These are phyloP conservation scores for Botryotinia narcissicola DNA, from an alignment of 2,329 filamentous ascomycete species.

Conservation along the genomic window DNA sequence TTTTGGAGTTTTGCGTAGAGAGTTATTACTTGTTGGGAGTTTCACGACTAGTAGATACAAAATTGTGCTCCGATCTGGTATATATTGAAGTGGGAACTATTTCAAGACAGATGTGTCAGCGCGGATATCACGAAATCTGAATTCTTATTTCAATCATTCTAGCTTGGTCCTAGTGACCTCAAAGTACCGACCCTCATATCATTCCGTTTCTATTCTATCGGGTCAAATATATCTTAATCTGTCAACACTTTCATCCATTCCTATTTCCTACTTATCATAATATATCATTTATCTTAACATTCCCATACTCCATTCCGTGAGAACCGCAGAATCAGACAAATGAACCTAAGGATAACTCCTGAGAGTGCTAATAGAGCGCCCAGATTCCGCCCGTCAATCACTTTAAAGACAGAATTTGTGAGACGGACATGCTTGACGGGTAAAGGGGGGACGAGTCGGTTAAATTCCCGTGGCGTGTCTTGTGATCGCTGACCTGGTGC, in stretches of 20 bases:
- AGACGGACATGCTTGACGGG: neutral
- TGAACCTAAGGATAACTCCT: neutral
- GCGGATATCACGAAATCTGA: neutral
- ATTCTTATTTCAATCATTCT: neutral
- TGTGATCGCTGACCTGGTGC: constrained; percentile 4
- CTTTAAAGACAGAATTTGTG: neutral
- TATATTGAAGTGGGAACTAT: neutral
- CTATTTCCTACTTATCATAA: neutral
- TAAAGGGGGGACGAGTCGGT: constrained; percentile 14
- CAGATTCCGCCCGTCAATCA: neutral
- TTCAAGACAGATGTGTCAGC: neutral
- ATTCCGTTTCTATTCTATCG: neutral
- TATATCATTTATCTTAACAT: neutral
- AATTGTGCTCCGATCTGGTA: neutral
- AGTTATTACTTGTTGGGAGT: neutral
- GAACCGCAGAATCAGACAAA: neutral
- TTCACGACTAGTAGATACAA: neutral
- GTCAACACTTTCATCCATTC: neutral
- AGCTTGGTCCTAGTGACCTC: neutral
- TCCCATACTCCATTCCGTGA: neutral
- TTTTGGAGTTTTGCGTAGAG: neutral
- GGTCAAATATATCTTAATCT: neutral
- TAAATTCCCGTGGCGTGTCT: neutral
- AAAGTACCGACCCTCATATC: neutral
- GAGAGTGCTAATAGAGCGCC: neutral